Conservation (phyloP, 352 stramenopile species). For the Globisporangium middletonii region DNA sequence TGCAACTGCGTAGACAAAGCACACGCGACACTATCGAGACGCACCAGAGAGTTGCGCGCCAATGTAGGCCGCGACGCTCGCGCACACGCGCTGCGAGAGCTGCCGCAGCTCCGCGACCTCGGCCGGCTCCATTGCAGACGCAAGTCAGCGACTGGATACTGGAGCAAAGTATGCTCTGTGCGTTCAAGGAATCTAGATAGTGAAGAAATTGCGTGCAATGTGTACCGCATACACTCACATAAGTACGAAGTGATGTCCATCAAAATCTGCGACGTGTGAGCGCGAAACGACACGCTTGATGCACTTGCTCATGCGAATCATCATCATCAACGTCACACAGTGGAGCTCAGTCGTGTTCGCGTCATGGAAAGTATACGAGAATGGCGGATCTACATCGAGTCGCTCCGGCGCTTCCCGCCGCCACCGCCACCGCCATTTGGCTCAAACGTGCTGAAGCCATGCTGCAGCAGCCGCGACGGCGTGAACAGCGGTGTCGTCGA, state of each 20-base stretch:
- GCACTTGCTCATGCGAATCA: no score
- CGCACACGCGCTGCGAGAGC: conserved; percentile 61
- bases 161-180: background rate
- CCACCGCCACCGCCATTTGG: conserved; percentile 18
- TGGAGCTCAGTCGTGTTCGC: no score
- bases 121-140: conserved; percentile 40
- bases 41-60: conserved; percentile 58
- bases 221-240: no score
- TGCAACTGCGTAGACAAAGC: background rate
- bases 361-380: no score
- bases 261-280: conserved; percentile 7
- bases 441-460: conserved; percentile 20
- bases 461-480: conserved; percentile 20
- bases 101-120: conserved; percentile 51
- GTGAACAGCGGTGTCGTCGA: conserved; percentile 13
- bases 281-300: no score
- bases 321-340: no score
- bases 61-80: conserved; percentile 63
- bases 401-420: conserved; percentile 29
- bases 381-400: conserved; percentile 70
- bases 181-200: no score
- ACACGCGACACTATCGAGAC: conserved; percentile 1
- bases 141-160: background rate
- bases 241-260: no score
- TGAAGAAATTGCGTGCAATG: no score